Conservation (phyloP, 768 basidiomycete genomes). For the Trametes cinnabarina region DNA sequence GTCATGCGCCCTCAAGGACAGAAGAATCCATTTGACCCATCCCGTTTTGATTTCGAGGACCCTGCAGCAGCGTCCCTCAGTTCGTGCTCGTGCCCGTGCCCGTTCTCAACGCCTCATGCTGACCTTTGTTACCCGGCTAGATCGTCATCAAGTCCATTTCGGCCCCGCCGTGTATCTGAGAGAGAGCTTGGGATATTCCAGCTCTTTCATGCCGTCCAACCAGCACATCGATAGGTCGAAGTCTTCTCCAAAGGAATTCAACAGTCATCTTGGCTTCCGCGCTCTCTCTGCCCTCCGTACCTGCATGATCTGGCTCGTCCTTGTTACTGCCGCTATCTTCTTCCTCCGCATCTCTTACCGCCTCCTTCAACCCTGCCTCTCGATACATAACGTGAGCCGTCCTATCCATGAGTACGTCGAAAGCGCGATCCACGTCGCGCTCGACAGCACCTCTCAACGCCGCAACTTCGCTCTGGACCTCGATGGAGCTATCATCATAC, state of each 20-base stretch:
- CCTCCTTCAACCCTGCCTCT: too few species aligned
- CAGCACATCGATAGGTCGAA: too few species aligned
- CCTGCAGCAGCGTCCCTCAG: not conserved
- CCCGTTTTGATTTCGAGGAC: not conserved
- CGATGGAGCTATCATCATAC: not conserved
- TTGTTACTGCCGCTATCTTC: too few species aligned
- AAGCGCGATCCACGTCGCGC: not conserved
- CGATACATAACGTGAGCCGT: too few species aligned
- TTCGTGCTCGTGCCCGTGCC: too few species aligned
- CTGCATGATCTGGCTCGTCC: too few species aligned
- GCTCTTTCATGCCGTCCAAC: too few species aligned
- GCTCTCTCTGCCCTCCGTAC: too few species aligned
- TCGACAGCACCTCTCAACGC: not conserved
- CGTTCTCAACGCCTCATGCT: not conserved
- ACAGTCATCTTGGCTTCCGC: too few species aligned
- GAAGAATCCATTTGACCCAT: not conserved
- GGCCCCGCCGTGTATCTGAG: not conserved
- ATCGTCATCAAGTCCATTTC: constrained; percentile 1
- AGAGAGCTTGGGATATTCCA: not conserved
- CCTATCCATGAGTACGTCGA: not conserved
- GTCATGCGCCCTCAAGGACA: not conserved
- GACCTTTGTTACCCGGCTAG: not conserved
- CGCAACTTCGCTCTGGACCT: not conserved
- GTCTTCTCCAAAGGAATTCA: too few species aligned
- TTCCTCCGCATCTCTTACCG: too few species aligned